Evolutionary conservation across 495 filamentous ascomycete genomes (phyloP), one percentile per base, ranked within the genome.

Genomic region (Penicillium bialowiezense): DNA sequence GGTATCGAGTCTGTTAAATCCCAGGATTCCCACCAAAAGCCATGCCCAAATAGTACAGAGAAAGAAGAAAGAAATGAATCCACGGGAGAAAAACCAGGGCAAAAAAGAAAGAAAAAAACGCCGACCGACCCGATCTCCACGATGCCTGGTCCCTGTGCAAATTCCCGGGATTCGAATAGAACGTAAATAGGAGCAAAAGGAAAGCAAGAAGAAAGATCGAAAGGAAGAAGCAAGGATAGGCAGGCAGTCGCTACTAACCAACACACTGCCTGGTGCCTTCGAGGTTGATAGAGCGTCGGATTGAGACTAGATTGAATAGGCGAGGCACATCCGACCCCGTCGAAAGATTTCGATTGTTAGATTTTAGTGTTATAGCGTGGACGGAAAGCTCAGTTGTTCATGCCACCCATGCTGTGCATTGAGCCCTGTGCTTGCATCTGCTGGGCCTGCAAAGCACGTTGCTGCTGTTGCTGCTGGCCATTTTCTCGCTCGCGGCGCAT

Each of bases 351-450:
- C 36, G 20, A 31, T 26, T 48, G 23, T 40, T 26, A 17, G 29
- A 39, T 18, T 24, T 48, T 24, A 28, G 2, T 32, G 18, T 31
- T 10, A 15, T 13, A 40, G 9, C 28, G 14, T n/a, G 17, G 20
- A 24, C 26, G 14, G 10, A 31, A 15, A 12, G 21, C 20, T 61
- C 56, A 71, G 32, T 66, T 69, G 9, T 68, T 67, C 69, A 73
- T 72, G 18, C 70, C 71, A 51, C 71, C 36, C 45, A 48, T 48
- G n/a, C 45, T 71, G 31, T 73, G 69, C 74, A 71, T 74, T 65
- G 74, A 73, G 42, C 68, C 71, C 44, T 75, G 71, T 23, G 70
- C 65, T 42, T 72, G 73, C 48, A 78, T 72, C 48, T 73, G 68
- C 36, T 74, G 69, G 58, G 45, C 45, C 19, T 47, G 44, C 15